Base-by-base conservation (phyloP, 345 rosid species). In the Rhodamnia argentea region DNA sequence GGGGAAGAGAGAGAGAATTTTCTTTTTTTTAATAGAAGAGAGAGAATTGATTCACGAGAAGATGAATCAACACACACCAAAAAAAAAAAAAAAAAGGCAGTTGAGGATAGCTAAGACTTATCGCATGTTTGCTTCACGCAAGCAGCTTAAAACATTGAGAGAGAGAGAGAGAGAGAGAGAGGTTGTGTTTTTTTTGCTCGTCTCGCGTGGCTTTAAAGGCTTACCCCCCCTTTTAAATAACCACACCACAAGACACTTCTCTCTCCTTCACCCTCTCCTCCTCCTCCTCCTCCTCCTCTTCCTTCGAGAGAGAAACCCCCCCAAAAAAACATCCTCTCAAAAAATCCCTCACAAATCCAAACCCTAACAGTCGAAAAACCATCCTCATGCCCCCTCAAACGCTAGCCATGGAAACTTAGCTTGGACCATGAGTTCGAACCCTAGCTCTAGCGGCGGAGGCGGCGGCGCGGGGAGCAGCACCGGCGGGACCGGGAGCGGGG, bases 101-200 rank as follows among this genome's bases (percentile, higher is more conserved):
- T 89, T 90, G 92, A 87, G 90, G 88, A 88, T 82, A 89, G 87
- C 84, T 85, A 70, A 87, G 92, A 88, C 94, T 91, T 89, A 91
- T 94, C 95, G 93, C 96, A 93, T 95, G 98, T 93, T 96, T 97
- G 96, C 98, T 97, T 97, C 98, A 97, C 99, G 99, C 98, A 97
- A 97, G 91, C 95, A 91, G 95, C 98, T 93, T 59, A 59, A 91
- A 93, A 70, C 78, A 93, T 88, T n/a, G 90, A 87, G 86, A 87
- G 87, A 51, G 86, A 56, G 60, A 56, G 59, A 56, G 59, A 56
- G 58, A 55, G 57, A 54, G 57, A 54, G 23, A 54, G 26, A 13
- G 91, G 91, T 3, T 16, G 5, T 74, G 55, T 87, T 91, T 47
- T 10, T 47, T 47, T 92, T 93, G 95, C 93, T 94, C 92, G 91